Evolutionary conservation across 176 grass and related monocot species (phyloP).

Genomic region (Avena sativa): DNA sequence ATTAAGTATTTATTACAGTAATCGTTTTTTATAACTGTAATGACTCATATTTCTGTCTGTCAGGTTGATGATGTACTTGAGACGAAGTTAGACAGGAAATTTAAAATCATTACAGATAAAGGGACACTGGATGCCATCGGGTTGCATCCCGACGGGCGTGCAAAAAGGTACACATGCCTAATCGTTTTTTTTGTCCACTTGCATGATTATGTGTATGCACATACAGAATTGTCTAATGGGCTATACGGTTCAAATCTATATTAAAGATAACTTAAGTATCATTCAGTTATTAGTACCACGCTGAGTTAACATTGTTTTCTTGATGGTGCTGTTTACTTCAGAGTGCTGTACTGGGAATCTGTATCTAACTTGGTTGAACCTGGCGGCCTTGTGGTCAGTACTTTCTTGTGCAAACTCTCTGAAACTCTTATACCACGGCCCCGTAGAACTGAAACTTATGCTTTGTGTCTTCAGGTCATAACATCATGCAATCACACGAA

Average conservation of each 20-base stretch:
- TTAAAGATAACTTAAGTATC: background rate
- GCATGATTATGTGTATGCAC: background rate
- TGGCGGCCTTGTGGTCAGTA: constrained; percentile 77
- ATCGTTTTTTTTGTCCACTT: background rate
- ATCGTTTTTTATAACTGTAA: constrained; percentile 16
- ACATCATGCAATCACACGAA: constrained; percentile 93
- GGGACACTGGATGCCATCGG: constrained; percentile 95
- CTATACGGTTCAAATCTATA: background rate
- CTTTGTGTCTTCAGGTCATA: constrained; percentile 64
- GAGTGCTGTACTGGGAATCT: constrained; percentile 87
- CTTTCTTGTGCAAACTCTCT: constrained; percentile 24
- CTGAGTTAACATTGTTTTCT: background rate
- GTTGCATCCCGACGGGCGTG: constrained; percentile 81
- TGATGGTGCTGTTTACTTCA: constrained; percentile 38
- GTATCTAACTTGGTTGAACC: constrained; percentile 78
- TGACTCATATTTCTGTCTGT: constrained; percentile 31
- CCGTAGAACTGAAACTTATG: background rate
- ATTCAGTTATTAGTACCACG: background rate
- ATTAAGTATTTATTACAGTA: constrained; percentile 19
- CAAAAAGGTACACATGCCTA: constrained; percentile 69
- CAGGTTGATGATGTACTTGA: constrained; percentile 96
- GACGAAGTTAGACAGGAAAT: constrained; percentile 88
- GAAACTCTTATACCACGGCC: background rate
- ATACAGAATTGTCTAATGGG: background rate
- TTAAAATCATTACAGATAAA: constrained; percentile 89